Percentiles rank a stretch among this genome's conserved stretches.
phyloP scores from a whole-genome alignment of 106 monocot genomes.

The Dioscorea zingiberensis region DNA sequence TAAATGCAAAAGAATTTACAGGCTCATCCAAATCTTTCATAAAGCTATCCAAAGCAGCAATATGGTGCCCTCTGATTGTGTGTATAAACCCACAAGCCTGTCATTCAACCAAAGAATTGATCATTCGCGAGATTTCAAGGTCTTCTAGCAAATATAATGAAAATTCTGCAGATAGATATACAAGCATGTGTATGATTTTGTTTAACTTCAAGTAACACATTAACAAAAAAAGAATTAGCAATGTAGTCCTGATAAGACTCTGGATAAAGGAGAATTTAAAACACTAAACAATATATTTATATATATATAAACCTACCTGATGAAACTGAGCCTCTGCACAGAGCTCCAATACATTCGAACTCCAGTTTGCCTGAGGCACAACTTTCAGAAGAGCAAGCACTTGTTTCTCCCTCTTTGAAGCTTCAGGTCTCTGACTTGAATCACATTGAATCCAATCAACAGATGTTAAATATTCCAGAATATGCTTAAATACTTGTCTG shows the following conservation, averaged over 20 bases:
- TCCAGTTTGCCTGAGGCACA: constrained; percentile 51
- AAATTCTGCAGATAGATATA: too few relatives aligned
- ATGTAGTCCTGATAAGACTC: too few relatives aligned
- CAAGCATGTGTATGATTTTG: too few relatives aligned
- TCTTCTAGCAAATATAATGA: too few relatives aligned
- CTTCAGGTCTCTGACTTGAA: constrained; percentile 17
- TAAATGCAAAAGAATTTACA: constrained; percentile 78
- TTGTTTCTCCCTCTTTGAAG: constrained; percentile 51
- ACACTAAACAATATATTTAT: neutral
- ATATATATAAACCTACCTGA: constrained; percentile 66
- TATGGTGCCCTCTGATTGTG: constrained; percentile 38
- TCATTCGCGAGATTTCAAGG: neutral
- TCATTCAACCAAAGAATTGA: constrained; percentile 10
- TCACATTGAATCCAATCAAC: constrained; percentile 1
- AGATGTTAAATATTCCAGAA: constrained; percentile 63
- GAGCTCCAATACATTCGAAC: constrained; percentile 56
- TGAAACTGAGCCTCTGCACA: constrained; percentile 68
- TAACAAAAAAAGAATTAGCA: too few relatives aligned
- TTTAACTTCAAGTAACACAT: neutral
- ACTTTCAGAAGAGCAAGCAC: constrained; percentile 58
- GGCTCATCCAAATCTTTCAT: constrained; percentile 82
- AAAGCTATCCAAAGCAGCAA: constrained; percentile 83
- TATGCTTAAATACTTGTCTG: constrained; percentile 59
- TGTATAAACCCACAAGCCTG: constrained; percentile 93
- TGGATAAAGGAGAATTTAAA: neutral